These are phyloP conservation scores for Tolypocladium album DNA, from an alignment of 2,329 filamentous ascomycete genomes.

Conservation along the genomic window DNA sequence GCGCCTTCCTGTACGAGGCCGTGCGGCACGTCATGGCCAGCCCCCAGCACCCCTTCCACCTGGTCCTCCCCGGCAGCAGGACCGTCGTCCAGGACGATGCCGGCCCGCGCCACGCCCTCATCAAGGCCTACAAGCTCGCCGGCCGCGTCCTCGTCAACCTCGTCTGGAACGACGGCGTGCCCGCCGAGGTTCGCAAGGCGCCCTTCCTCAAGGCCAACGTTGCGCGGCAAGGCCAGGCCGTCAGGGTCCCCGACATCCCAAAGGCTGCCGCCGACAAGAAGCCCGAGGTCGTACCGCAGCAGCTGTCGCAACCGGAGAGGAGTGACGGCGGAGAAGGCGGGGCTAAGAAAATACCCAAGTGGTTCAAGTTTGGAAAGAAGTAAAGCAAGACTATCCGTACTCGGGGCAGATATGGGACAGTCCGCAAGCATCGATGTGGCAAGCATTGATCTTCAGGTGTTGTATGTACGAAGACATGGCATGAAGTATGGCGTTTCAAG, in stretches of 20 bases:
- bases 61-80: slow-evolving; percentile 52
- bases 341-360: slow-evolving; percentile 50
- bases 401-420: slow-evolving; percentile 1
- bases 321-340: slow-evolving; percentile 25
- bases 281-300: slow-evolving; percentile 6
- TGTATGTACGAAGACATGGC: neutral
- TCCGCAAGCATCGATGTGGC: neutral
- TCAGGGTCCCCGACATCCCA: slow-evolving; percentile 52
- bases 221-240: slow-evolving; percentile 51
- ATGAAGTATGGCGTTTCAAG: neutral
- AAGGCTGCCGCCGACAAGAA: slow-evolving; percentile 28
- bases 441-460: neutral
- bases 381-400: slow-evolving; percentile 21
- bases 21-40: slow-evolving; percentile 62
- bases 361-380: slow-evolving; percentile 67
- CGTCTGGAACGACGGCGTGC: slow-evolving; percentile 57
- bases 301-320: slow-evolving; percentile 21
- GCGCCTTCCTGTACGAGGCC: slow-evolving; percentile 60
- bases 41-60: slow-evolving; percentile 55
- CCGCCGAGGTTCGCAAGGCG: slow-evolving; percentile 39
- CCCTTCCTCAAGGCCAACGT: slow-evolving; percentile 49
- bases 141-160: slow-evolving; percentile 67
- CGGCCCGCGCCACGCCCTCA: slow-evolving; percentile 44
- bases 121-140: slow-evolving; percentile 60
- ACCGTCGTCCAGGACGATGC: slow-evolving; percentile 35